These are phyloP conservation scores for Leucocoprinus leucothites DNA, from an alignment of 768 basidiomycete species.

Conservation along the genomic window DNA sequence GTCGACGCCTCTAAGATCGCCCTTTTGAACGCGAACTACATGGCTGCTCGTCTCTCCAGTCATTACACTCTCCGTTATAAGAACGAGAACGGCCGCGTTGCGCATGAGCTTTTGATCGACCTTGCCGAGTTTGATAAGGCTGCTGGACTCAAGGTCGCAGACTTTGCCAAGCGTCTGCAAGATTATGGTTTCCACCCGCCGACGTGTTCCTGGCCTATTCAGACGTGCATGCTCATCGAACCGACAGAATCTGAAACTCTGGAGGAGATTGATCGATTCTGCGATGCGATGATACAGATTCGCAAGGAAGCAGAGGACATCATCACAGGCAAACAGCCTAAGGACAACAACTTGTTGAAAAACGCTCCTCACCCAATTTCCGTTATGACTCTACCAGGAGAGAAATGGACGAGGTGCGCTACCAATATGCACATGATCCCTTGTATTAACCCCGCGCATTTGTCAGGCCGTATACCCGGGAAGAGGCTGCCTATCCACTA, in stretches of 20 bases:
- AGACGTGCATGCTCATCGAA: conserved; percentile 96
- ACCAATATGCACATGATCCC: background rate
- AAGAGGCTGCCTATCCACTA: conserved; percentile 88
- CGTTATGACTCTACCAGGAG: conserved; percentile 65
- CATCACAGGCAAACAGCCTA: conserved; percentile 81
- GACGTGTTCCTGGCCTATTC: conserved; percentile 97
- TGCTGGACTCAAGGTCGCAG: conserved; percentile 88
- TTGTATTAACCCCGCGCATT: conserved; percentile 6
- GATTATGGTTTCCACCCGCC: conserved; percentile 96
- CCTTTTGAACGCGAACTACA: conserved; percentile 95
- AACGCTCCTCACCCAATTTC: conserved; percentile 93
- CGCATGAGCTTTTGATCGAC: conserved; percentile 95
- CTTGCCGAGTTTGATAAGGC: conserved; percentile 91
- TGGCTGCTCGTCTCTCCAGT: conserved; percentile 81
- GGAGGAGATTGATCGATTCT: conserved; percentile 95
- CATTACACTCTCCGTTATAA: conserved; percentile 88
- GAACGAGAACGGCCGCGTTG: conserved; percentile 89
- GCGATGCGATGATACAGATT: conserved; percentile 98
- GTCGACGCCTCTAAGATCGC: conserved; percentile 83
- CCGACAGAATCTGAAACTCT: conserved; percentile 95
- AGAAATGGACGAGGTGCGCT: conserved; percentile 81
- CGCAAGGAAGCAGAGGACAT: conserved; percentile 89
- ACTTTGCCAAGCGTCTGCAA: conserved; percentile 88
- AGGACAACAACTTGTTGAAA: conserved; percentile 87
- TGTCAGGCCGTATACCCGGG: conserved; percentile 80